phyloP scores from a whole-genome alignment of 345 rosid genomes.

The Gossypium bickii region DNA sequence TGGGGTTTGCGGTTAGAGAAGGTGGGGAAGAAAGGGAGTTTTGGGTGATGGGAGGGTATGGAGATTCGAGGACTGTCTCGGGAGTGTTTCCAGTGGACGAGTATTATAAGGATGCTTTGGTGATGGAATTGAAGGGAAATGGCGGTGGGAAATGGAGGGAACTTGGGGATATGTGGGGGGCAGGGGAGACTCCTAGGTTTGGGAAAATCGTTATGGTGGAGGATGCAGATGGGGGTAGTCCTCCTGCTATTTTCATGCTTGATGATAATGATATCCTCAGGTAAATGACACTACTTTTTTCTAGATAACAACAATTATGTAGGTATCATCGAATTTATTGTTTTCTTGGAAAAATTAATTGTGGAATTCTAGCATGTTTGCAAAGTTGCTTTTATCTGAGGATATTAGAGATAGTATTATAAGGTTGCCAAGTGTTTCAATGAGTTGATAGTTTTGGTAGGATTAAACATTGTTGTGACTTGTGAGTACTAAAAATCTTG shows the following conservation, averaged over 20 bases:
- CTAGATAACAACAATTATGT: background rate
- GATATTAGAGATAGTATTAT: background rate
- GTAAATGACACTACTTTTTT: constrained; percentile 23
- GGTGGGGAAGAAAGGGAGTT: constrained; percentile 55
- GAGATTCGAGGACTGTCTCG: constrained; percentile 64
- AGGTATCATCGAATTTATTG: background rate
- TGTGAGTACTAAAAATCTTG: too few species aligned
- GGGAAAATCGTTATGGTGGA: constrained; percentile 73
- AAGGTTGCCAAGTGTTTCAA: background rate
- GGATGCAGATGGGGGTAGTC: constrained; percentile 38
- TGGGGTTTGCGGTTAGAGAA: constrained; percentile 50
- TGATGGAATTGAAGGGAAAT: constrained; percentile 51
- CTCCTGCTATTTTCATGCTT: constrained; percentile 73
- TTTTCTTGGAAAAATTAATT: background rate
- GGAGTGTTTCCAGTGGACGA: constrained; percentile 85
- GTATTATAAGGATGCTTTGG: constrained; percentile 71
- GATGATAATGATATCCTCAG: constrained; percentile 60
- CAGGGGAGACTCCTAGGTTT: constrained; percentile 50
- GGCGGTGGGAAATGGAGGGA: constrained; percentile 56
- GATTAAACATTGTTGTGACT: too few species aligned
- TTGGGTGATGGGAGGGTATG: constrained; percentile 99
- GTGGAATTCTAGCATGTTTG: background rate
- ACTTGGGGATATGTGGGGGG: constrained; percentile 80
- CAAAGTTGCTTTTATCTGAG: background rate
- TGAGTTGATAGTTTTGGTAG: background rate